phyloP scores from a whole-genome alignment of 192 early-diverging fungal genomes.

The Linnemannia elongata region DNA sequence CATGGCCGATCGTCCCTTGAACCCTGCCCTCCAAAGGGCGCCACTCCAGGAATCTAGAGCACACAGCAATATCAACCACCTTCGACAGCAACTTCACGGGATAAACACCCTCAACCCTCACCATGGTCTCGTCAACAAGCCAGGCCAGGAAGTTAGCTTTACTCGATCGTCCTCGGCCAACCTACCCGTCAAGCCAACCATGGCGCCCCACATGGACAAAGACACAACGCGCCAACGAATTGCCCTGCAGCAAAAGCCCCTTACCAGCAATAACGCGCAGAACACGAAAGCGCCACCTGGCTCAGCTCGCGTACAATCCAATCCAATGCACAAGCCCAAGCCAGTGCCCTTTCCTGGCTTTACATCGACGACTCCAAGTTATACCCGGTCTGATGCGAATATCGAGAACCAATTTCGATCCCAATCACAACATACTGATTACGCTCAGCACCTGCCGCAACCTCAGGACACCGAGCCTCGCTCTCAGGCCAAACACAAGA shows the following conservation, averaged over 20 bases:
- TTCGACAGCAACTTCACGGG: background rate
- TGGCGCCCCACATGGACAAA: constrained; percentile 1
- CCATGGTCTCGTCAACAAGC: background rate
- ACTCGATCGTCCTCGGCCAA: background rate
- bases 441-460: background rate
- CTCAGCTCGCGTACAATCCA: background rate
- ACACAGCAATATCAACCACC: background rate
- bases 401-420: background rate
- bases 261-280: background rate
- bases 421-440: background rate
- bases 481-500: background rate
- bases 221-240: constrained; percentile 1
- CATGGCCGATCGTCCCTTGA: constrained; percentile 24
- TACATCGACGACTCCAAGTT: background rate
- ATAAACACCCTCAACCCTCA: background rate
- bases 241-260: constrained; percentile 24
- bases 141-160: background rate
- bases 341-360: background rate
- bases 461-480: background rate
- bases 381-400: constrained; percentile 1
- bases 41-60: constrained; percentile 22
- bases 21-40: background rate
- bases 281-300: background rate
- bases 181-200: background rate
- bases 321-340: constrained; percentile 1